Evolutionary conservation across 345 rosid genomes (phyloP).

Genomic region (Citrus sinensis): DNA sequence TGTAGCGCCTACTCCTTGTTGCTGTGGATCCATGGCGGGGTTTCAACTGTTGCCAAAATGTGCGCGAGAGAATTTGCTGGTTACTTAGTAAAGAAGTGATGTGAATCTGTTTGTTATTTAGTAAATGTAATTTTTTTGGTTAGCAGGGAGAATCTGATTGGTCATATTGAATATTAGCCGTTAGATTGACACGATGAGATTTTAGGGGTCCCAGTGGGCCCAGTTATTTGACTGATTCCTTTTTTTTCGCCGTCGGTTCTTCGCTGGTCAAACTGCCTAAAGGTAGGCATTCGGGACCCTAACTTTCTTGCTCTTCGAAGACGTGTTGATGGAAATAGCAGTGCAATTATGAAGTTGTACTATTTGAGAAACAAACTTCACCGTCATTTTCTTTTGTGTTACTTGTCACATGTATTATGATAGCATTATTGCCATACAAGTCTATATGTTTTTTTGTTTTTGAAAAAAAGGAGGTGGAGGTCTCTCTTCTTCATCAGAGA

Average conservation of each 20-base stretch:
- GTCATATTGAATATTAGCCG: neutral
- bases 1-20: conserved; percentile 22
- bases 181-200: neutral
- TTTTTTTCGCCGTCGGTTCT: neutral
- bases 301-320: neutral
- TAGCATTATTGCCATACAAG: too few relatives aligned
- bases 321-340: too few relatives aligned
- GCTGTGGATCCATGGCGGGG: conserved; percentile 52
- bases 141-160: neutral
- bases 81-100: too few relatives aligned
- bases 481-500: neutral
- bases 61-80: neutral
- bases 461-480: too few relatives aligned
- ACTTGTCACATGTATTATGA: too few relatives aligned
- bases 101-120: neutral
- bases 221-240: neutral
- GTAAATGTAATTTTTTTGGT: too few relatives aligned
- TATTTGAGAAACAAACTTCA: too few relatives aligned
- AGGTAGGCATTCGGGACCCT: neutral
- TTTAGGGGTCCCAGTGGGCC: neutral
- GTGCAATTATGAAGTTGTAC: too few relatives aligned
- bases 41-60: neutral
- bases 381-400: too few relatives aligned
- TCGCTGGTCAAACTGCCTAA: neutral
- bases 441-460: too few relatives aligned